phyloP scores from a whole-genome alignment of 805 yeast species.

The Komagataella phaffii region DNA sequence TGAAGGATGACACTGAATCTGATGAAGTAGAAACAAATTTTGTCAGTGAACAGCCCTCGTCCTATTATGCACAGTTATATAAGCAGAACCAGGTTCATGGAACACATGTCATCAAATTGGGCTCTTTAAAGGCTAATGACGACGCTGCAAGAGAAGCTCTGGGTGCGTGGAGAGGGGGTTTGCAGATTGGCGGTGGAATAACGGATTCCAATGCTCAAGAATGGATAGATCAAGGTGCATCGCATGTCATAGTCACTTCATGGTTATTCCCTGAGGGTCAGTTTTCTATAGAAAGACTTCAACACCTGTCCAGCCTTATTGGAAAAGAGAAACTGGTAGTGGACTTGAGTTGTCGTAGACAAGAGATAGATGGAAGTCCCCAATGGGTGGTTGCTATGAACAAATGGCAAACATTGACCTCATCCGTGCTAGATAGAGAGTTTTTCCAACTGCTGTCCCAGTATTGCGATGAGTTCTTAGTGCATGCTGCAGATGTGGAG shows the following conservation, averaged over 20 bases:
- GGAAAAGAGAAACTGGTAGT: slow-evolving; percentile 66
- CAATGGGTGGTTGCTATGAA: slow-evolving; percentile 95
- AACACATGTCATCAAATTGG: slow-evolving; percentile 89
- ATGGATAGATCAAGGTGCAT: slow-evolving; percentile 74
- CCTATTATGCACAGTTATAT: slow-evolving; percentile 65
- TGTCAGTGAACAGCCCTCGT: slow-evolving; percentile 61
- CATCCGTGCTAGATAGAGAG: slow-evolving; percentile 36
- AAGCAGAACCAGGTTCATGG: slow-evolving; percentile 44
- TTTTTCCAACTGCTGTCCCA: slow-evolving; percentile 39
- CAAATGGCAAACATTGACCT: slow-evolving; percentile 90
- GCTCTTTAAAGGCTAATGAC: slow-evolving; percentile 64
- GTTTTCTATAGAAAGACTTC: slow-evolving; percentile 37
- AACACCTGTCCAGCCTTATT: slow-evolving; percentile 33
- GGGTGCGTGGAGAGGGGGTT: slow-evolving; percentile 50
- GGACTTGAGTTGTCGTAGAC: slow-evolving; percentile 73
- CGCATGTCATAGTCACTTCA: slow-evolving; percentile 84
- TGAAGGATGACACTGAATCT: slow-evolving; percentile 30
- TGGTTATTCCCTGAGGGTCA: slow-evolving; percentile 69
- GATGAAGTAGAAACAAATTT: slow-evolving; percentile 51
- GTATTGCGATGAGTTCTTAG: slow-evolving; percentile 76
- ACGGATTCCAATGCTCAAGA: slow-evolving; percentile 52
- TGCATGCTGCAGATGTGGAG: slow-evolving; percentile 98
- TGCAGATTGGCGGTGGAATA: slow-evolving; percentile 94
- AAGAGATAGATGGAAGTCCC: slow-evolving; percentile 12
- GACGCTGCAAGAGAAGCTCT: slow-evolving; percentile 72